Percentiles rank a stretch among this genome's conserved stretches.
phyloP scores from a whole-genome alignment of 169 alveolate genomes.

The Plasmodium falciparum region DNA sequence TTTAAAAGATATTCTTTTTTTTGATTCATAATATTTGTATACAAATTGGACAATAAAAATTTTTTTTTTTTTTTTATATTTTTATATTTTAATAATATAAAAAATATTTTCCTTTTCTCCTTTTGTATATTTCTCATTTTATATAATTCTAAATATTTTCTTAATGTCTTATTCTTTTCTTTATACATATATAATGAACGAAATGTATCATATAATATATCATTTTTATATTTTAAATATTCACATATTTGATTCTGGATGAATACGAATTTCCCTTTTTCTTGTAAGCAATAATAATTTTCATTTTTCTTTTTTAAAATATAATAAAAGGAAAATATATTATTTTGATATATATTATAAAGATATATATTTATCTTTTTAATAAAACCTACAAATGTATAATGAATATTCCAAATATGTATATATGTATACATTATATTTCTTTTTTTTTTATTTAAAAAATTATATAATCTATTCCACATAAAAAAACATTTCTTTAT shows the following conservation, averaged over 20 bases:
- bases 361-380: constrained; percentile 19
- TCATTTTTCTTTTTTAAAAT: constrained; percentile 35
- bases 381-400: constrained; percentile 14
- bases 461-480: constrained; percentile 19
- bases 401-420: constrained; percentile 32
- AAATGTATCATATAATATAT: not conserved
- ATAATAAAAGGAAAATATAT: constrained; percentile 35
- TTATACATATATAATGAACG: not conserved
- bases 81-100: constrained; percentile 8
- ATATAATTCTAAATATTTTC: not conserved
- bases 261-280: constrained; percentile 23
- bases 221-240: not conserved
- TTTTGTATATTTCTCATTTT: not conserved
- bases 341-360: constrained; percentile 27
- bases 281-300: constrained; percentile 10
- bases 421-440: constrained; percentile 1
- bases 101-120: constrained; percentile 13
- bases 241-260: constrained; percentile 24
- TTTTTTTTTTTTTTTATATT: constrained; percentile 36
- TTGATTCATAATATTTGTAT: constrained; percentile 14
- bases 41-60: constrained; percentile 6
- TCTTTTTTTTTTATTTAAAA: not conserved
- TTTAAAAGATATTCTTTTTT: constrained; percentile 21
- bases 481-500: constrained; percentile 7
- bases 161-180: not conserved